Conservation (phyloP, 768 basidiomycete genomes). For the Calocera cornea region DNA sequence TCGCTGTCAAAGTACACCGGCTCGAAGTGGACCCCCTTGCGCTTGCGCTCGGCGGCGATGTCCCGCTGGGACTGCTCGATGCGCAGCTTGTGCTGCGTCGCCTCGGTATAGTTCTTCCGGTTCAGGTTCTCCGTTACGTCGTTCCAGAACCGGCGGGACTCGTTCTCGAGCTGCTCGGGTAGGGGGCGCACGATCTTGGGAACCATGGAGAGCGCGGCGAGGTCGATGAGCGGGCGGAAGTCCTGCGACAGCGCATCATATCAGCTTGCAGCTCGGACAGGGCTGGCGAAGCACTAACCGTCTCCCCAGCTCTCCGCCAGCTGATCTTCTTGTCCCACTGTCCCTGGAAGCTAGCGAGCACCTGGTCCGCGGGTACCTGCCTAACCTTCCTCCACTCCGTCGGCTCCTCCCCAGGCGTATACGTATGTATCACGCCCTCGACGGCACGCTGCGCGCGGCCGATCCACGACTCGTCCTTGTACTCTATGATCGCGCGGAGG, state of each 20-base stretch:
- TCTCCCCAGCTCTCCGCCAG: conserved; percentile 48
- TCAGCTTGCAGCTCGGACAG: conserved; percentile 9
- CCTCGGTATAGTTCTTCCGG: conserved; percentile 78
- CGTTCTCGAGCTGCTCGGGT: conserved; percentile 58
- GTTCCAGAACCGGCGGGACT: conserved; percentile 83
- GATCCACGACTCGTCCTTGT: conserved; percentile 97
- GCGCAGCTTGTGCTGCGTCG: conserved; percentile 76
- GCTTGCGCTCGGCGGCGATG: conserved; percentile 73
- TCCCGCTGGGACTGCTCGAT: conserved; percentile 94
- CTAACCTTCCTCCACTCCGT: conserved; percentile 42
- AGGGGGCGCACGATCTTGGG: conserved; percentile 80
- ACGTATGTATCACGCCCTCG: conserved; percentile 82
- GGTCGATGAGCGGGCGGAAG: conserved; percentile 58
- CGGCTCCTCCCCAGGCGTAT: conserved; percentile 51
- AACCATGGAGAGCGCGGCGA: conserved; percentile 51
- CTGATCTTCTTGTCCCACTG: conserved; percentile 73
- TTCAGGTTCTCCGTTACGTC: conserved; percentile 59
- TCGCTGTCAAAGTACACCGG: conserved; percentile 65
- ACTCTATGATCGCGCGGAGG: conserved; percentile 76
- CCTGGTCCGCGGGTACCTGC: conserved; percentile 66
- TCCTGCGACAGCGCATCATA: conserved; percentile 26
- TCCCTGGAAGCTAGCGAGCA: conserved; percentile 77
- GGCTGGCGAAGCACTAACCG: conserved; percentile 21
- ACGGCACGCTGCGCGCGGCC: conserved; percentile 71
- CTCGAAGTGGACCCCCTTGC: conserved; percentile 60